phyloP scores from a whole-genome alignment of 352 stramenopile species.

The Phytophthora kernoviae region DNA sequence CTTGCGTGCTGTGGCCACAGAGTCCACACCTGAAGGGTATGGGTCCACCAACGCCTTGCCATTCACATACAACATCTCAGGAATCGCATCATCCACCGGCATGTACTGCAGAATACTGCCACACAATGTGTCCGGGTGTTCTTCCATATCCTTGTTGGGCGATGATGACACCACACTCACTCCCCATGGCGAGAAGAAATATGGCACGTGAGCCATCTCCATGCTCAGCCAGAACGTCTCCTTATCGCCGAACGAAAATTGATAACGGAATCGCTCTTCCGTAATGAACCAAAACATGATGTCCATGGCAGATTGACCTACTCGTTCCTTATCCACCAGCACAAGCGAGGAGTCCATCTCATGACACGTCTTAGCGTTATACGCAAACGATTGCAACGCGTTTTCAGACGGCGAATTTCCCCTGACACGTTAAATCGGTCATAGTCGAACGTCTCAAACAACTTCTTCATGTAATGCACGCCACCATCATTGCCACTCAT shows the following conservation, averaged over 20 bases:
- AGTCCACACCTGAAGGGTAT: conserved; percentile 32
- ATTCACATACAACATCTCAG: conserved; percentile 34
- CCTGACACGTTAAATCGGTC: conserved; percentile 27
- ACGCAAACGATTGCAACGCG: conserved; percentile 42
- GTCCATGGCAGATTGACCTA: conserved; percentile 21
- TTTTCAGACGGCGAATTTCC: conserved; percentile 29
- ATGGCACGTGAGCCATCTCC: conserved; percentile 44
- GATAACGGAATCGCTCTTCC: conserved; percentile 21
- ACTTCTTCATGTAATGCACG: conserved; percentile 29
- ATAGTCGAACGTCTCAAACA: conserved; percentile 30
- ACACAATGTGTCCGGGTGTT: conserved; percentile 36
- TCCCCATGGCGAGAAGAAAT: conserved; percentile 52
- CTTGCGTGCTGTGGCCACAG: conserved; percentile 11
- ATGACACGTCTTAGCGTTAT: conserved; percentile 40
- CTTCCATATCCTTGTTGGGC: conserved; percentile 35
- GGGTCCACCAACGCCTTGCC: conserved; percentile 29
- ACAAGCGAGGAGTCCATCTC: conserved; percentile 64
- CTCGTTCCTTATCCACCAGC: conserved; percentile 32
- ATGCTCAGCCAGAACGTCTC: conserved; percentile 53
- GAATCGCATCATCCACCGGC: conserved; percentile 21
- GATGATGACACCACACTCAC: conserved; percentile 42
- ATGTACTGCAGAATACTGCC: conserved; percentile 35
- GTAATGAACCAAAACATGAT: conserved; percentile 29
- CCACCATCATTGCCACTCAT: conserved; percentile 38
- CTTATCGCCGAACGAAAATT: conserved; percentile 47